phyloP scores from a whole-genome alignment of 768 basidiomycete genomes.

The Suillus sp. region DNA sequence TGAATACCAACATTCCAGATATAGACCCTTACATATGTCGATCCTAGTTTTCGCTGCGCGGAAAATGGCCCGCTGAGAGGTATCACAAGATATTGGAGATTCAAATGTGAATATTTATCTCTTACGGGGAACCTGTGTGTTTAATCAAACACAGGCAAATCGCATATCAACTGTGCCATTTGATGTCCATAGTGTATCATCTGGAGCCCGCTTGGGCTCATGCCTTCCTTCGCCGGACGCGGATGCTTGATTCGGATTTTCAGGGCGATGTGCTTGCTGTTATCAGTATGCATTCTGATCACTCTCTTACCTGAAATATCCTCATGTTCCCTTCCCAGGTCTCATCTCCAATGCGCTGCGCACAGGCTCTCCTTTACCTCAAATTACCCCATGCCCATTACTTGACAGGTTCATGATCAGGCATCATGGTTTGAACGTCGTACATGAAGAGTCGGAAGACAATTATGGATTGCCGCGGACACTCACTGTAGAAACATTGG shows the following conservation, averaged over 20 bases:
- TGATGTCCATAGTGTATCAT: constrained; percentile 71
- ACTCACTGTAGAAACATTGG: constrained; percentile 71
- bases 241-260: constrained; percentile 77
- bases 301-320: not conserved
- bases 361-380: constrained; percentile 75
- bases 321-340: constrained; percentile 39
- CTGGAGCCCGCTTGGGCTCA: constrained; percentile 77
- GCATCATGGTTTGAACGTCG: constrained; percentile 64
- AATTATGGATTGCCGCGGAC: constrained; percentile 73
- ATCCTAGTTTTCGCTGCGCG: constrained; percentile 69
- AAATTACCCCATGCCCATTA: constrained; percentile 81
- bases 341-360: constrained; percentile 78
- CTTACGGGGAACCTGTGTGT: not conserved
- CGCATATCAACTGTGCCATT: constrained; percentile 66
- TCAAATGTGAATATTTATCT: constrained; percentile 53
- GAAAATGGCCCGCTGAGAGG: constrained; percentile 78
- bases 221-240: constrained; percentile 73
- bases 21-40: constrained; percentile 6
- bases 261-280: constrained; percentile 86
- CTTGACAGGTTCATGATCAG: constrained; percentile 47
- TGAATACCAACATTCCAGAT: constrained; percentile 28
- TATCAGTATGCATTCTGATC: constrained; percentile 51
- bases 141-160: constrained; percentile 53
- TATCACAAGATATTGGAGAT: constrained; percentile 70
- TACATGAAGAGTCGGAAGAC: constrained; percentile 71